phyloP scores from a whole-genome alignment of 169 alveolate species.

The Plasmodium gallinaceum region DNA sequence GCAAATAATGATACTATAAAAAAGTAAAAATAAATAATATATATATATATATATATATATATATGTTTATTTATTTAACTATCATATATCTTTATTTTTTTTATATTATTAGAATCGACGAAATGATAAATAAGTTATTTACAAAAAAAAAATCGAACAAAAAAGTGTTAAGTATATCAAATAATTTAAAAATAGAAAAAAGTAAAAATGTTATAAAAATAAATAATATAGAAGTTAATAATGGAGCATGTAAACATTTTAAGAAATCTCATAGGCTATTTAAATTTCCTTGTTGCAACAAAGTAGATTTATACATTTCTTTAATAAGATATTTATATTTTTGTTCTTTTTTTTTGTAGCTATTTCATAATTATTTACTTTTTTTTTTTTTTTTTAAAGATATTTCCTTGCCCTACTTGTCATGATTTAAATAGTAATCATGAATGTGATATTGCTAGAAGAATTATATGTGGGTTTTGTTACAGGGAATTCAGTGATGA shows the following conservation, averaged over 20 bases:
- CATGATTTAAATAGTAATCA: slow-evolving; percentile 82
- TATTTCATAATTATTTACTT: background rate
- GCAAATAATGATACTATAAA: slow-evolving; percentile 51
- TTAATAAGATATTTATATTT: background rate
- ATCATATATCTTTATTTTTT: background rate
- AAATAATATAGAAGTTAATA: slow-evolving; percentile 73
- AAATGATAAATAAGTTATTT: slow-evolving; percentile 65
- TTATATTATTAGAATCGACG: slow-evolving; percentile 44
- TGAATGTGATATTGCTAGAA: slow-evolving; percentile 75
- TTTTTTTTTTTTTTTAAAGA: slow-evolving; percentile 16
- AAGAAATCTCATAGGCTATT: slow-evolving; percentile 79
- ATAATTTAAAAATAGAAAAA: slow-evolving; percentile 70
- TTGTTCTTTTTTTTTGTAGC: background rate
- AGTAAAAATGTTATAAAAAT: slow-evolving; percentile 56
- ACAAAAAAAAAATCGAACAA: slow-evolving; percentile 42
- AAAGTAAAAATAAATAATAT: slow-evolving; percentile 36
- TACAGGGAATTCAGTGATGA: slow-evolving; percentile 79
- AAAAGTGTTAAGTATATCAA: slow-evolving; percentile 21
- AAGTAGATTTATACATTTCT: slow-evolving; percentile 24
- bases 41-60: slow-evolving; percentile 3
- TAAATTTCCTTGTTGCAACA: slow-evolving; percentile 83
- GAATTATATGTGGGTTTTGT: slow-evolving; percentile 82
- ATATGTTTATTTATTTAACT: background rate
- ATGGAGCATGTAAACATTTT: slow-evolving; percentile 82
- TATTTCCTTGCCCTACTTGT: slow-evolving; percentile 81